Evolutionary conservation across 2,329 filamentous ascomycete species (phyloP), one percentile per base, ranked within the genome.

Genomic region (Scedosporium minutisporum): DNA sequence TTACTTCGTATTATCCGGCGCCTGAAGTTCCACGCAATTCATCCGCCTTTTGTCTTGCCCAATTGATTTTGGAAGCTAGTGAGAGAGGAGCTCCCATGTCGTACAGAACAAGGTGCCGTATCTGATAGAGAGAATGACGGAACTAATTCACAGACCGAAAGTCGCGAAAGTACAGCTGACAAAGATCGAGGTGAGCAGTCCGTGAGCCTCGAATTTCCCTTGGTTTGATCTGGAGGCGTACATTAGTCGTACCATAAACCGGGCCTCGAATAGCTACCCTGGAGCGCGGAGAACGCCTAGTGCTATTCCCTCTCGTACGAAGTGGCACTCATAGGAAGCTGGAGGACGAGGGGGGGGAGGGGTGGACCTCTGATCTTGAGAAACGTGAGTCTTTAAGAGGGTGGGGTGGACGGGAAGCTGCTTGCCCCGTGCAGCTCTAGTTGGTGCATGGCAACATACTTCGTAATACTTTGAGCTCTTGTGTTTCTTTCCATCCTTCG

Each of bases 401-500:
- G 57, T 27, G 38, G 42, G 55, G 58, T 42, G 58, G 12, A 27
- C 59, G 59, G 59, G 59, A 61, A 61, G 59, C 9, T 33, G 59
- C 59, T 53, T 53, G 44, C 44, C 33, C 41, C 59, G n/a, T 61
- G 59, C 59, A 61, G 59, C 59, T 61, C 33, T 58, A 58, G 55
- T 38, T 6, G 33, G 33, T 58, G 25, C 51, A 16, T 25, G 51
- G 51, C 51, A 1, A 27, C 51, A 55, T 55, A 23, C 51, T 55
- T 48, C 51, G 33, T 38, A 38, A 38, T 38, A 12, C 33, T 38
- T 38, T 9, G 33, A 38, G 33, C 33, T 38, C 33, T 9, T 55
- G 51, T 55, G 51, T 55, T 55, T 55, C 51, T 55, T 55, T 21
- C 46, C 46, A 51, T 18, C 3, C 25, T 27, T 38, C 33, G 33